Conservation (phyloP, 176 grass and related monocot genomes). For the Melocanna baccifera region DNA sequence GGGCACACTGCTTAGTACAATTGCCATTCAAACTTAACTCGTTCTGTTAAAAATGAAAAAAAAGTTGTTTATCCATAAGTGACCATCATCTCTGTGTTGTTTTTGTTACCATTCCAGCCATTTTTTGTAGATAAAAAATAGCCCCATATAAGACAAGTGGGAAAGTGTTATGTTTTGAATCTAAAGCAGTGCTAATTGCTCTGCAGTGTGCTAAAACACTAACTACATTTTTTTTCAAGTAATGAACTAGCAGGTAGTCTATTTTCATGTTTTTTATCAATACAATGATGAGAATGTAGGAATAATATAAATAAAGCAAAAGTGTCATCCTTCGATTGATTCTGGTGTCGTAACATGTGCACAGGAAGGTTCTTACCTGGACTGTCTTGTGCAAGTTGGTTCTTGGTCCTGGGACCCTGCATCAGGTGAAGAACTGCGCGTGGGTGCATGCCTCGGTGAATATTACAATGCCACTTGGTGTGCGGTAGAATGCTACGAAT, state of each 20-base stretch:
- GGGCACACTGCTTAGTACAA: too few relatives aligned
- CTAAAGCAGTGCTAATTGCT: not conserved
- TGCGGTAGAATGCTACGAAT: constrained; percentile 61
- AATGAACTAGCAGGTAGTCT: not conserved
- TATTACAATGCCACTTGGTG: constrained; percentile 55
- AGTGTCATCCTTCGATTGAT: not conserved
- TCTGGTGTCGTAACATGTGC: not conserved
- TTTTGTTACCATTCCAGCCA: not conserved
- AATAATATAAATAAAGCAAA: not conserved
- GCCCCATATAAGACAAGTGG: not conserved
- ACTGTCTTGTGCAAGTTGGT: constrained; percentile 43
- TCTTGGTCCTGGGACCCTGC: constrained; percentile 63
- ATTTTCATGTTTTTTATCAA: not conserved
- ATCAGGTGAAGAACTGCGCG: constrained; percentile 54
- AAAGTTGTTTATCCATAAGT: not conserved
- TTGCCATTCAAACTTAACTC: too few relatives aligned
- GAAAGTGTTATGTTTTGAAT: not conserved
- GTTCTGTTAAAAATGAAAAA: too few relatives aligned
- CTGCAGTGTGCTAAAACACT: not conserved
- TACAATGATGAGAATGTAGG: not conserved
- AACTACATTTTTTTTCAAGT: not conserved
- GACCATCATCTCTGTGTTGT: not conserved
- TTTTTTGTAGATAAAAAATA: not conserved
- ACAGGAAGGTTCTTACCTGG: constrained; percentile 54
- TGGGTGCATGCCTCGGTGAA: constrained; percentile 57